Conservation (phyloP, 495 filamentous ascomycete species). For the Neurospora hispaniola region DNA sequence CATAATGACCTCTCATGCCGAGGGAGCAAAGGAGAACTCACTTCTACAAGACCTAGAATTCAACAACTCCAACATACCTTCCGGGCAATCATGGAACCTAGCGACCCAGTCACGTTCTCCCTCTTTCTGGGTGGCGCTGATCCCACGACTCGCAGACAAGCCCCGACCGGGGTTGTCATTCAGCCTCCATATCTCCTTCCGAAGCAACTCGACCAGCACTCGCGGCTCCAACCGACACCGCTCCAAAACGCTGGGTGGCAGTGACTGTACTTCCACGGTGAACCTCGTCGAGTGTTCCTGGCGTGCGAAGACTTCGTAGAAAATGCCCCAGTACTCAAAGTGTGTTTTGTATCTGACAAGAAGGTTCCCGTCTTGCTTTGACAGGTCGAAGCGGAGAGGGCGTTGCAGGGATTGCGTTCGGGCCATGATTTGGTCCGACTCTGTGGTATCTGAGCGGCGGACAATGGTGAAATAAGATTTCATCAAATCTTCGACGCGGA, state of each 20-base stretch:
- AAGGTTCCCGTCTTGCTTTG: conserved; percentile 44
- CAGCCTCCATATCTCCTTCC: conserved; percentile 60
- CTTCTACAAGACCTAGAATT: conserved; percentile 84
- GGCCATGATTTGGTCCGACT: background rate
- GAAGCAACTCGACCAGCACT: conserved; percentile 57
- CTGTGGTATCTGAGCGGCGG: background rate
- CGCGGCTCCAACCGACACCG: conserved; percentile 61
- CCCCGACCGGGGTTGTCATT: conserved; percentile 15
- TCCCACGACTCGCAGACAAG: background rate
- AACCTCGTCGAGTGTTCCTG: background rate
- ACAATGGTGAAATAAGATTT: conserved; percentile 22
- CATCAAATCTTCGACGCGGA: conserved; percentile 63
- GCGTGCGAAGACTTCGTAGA: conserved; percentile 34
- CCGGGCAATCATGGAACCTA: conserved; percentile 55
- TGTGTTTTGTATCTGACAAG: conserved; percentile 42
- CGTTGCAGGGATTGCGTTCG: conserved; percentile 29
- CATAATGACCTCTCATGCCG: background rate
- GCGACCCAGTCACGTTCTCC: conserved; percentile 40
- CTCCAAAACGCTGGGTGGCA: conserved; percentile 65
- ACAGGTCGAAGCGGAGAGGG: conserved; percentile 51
- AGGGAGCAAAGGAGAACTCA: conserved; percentile 12
- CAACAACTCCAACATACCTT: conserved; percentile 73
- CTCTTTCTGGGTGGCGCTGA: background rate
- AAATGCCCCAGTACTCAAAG: conserved; percentile 64
- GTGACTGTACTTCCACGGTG: conserved; percentile 38